Base-by-base conservation (phyloP, 2,329 filamentous ascomycete genomes). In the Pseudogymnoascus verrucosus region DNA sequence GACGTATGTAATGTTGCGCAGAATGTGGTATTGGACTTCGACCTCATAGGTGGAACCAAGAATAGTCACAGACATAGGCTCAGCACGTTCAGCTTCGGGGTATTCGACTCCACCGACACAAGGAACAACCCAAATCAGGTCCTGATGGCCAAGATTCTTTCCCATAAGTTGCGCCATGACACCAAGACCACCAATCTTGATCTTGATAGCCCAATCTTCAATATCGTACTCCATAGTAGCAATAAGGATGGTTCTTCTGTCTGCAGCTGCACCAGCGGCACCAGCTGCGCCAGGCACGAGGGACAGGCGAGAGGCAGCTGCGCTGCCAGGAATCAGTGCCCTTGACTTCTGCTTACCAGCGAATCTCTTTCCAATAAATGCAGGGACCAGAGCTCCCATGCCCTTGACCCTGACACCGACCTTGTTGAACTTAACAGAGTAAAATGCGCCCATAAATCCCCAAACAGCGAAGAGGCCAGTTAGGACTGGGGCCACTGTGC, bases 211-310 rank as follows among this genome's bases (percentile, higher is more conserved):
- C 84, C 86, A 89, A 70, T 89, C 86, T 63, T 86, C 84, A 65
- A 89, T 88, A 66, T 89, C 85, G 73, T 89, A 89, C 72, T 89
- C 86, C 84, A 89, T 88, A 5, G 86, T 89, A 11, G 85, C 86
- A 62, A 89, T 87, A 21, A 89, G 78, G 1, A 88, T 82, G 34
- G 81, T 87, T n/a, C 83, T 77, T 51, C 77, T 71, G 26, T 44
- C 44, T 28, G 62, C 62, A 44, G 40, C 60, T 12, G 36, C 59
- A 23, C 39, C 60, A 12, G 26, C 40, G 14, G 28, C 28, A 3
- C 51, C 51, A 28, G 21, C 44, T 26, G 44, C 44, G 2, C 44
- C 44, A 57, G 51, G 51, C n/a, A 57, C n/a, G 2, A 34, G 51
- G 28, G 51, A 57, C 1, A 57, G 51, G 51, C 51, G 51, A 14